These are phyloP conservation scores for Endocladia muricata DNA, from an alignment of 31 red algal genomes.

Conservation along the genomic window DNA sequence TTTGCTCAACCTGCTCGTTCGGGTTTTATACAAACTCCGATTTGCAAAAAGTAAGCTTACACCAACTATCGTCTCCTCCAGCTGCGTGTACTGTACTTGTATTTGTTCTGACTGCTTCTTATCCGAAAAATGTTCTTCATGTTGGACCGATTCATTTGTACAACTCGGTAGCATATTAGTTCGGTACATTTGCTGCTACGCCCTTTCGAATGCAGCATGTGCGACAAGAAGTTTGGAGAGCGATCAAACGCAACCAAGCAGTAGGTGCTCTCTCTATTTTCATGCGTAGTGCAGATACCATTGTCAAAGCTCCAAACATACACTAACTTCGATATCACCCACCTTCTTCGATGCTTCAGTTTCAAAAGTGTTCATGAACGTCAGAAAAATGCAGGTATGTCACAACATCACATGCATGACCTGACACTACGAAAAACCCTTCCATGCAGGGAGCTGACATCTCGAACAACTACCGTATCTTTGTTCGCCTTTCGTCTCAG, in stretches of 20 bases:
- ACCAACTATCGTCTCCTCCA: neutral
- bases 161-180: slow-evolving; percentile 14
- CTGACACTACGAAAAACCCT: too few relatives aligned
- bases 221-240: slow-evolving; percentile 41
- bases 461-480: too few relatives aligned
- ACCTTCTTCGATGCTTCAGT: too few relatives aligned
- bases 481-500: too few relatives aligned
- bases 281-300: too few relatives aligned
- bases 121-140: neutral
- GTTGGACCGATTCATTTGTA: neutral
- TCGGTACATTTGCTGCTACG: slow-evolving; percentile 36
- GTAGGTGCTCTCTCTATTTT: neutral
- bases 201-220: slow-evolving; percentile 22
- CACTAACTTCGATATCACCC: neutral
- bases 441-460: too few relatives aligned
- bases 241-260: slow-evolving; percentile 44
- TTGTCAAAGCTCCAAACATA: too few relatives aligned
- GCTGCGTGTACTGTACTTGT: neutral
- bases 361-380: slow-evolving; percentile 31
- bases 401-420: too few relatives aligned
- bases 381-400: slow-evolving; percentile 29
- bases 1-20: slow-evolving; percentile 10
- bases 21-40: slow-evolving; percentile 35
- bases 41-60: slow-evolving; percentile 24
- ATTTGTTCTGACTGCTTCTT: neutral